These are phyloP conservation scores for Wickerhamiella nectarea DNA, from an alignment of 805 yeast genomes.

Conservation along the genomic window DNA sequence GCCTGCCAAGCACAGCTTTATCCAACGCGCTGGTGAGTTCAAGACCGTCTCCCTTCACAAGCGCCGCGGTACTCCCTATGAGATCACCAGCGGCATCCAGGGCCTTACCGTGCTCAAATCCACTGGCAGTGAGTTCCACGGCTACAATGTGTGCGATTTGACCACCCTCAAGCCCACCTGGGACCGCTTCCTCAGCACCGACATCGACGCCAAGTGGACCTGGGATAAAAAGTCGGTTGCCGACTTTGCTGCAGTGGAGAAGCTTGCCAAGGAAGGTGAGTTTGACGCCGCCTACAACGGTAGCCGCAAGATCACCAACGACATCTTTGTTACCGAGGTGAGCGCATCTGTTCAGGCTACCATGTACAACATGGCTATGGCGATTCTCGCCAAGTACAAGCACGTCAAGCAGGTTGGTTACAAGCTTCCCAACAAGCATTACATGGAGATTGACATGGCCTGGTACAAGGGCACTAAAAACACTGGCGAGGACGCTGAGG, in stretches of 20 bases:
- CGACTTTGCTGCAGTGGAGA: conserved; percentile 15
- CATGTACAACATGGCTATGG: conserved; percentile 81
- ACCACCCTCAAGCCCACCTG: conserved; percentile 73
- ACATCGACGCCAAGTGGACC: conserved; percentile 60
- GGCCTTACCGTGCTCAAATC: conserved; percentile 77
- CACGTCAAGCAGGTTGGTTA: conserved; percentile 54
- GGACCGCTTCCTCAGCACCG: conserved; percentile 82
- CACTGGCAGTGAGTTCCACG: conserved; percentile 87
- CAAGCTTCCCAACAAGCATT: conserved; percentile 83
- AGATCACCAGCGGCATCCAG: conserved; percentile 54
- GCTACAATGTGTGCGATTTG: conserved; percentile 73
- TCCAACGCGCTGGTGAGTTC: conserved; percentile 72
- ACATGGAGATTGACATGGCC: conserved; percentile 60
- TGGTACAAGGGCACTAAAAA: conserved; percentile 73
- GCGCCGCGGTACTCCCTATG: conserved; percentile 32
- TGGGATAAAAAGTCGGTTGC: conserved; percentile 38
- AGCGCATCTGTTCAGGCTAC: conserved; percentile 95
- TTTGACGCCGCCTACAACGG: conserved; percentile 52
- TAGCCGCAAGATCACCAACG: conserved; percentile 59
- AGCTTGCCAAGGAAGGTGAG: conserved; percentile 30
- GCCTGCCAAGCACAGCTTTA: conserved; percentile 70
- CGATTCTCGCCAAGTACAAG: conserved; percentile 46
- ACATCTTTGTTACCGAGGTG: conserved; percentile 68
- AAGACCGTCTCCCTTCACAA: conserved; percentile 35
- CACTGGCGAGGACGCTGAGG: conserved; percentile 47